A percentile compares a stretch with the other conserved stretches of the same genome.
These are phyloP conservation scores for Kernera saxatilis DNA, from an alignment of 345 rosid genomes.

Conservation along the genomic window DNA sequence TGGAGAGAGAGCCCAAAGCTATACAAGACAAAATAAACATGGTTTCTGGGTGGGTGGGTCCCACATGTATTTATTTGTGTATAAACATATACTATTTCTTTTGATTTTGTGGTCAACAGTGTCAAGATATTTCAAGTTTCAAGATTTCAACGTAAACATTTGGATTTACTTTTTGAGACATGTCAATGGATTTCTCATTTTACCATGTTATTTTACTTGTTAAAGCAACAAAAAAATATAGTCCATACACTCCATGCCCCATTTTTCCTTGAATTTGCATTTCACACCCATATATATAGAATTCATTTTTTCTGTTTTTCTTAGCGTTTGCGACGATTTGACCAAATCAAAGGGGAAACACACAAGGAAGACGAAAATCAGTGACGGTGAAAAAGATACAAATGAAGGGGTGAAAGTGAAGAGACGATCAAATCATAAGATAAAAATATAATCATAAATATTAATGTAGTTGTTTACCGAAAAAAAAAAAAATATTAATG, in stretches of 20 bases:
- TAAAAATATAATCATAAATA: conserved; percentile 26
- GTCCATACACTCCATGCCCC: neutral
- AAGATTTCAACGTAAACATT: conserved; percentile 29
- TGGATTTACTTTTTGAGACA: conserved; percentile 38
- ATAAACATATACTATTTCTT: neutral
- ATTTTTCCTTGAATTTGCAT: neutral
- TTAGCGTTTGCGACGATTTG: neutral
- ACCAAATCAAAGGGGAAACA: conserved; percentile 10
- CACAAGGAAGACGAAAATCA: conserved; percentile 9
- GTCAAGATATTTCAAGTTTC: conserved; percentile 29
- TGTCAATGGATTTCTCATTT: conserved; percentile 32
- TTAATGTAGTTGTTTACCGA: too few relatives aligned
- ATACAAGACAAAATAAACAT: conserved; percentile 32
- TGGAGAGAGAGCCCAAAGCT: conserved; percentile 22
- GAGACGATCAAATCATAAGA: conserved; percentile 20
- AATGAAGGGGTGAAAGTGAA: neutral
- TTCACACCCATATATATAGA: neutral
- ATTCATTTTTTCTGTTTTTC: neutral
- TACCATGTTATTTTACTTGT: conserved; percentile 21
- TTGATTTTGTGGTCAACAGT: conserved; percentile 5
- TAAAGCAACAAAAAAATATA: conserved; percentile 7
- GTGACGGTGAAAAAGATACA: conserved; percentile 11
- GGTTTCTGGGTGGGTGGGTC: conserved; percentile 21
- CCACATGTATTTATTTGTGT: conserved; percentile 9
- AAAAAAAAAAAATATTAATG: conserved; percentile 24